Conservation (phyloP, 768 basidiomycete genomes). For the Leccinum incarnatum region DNA sequence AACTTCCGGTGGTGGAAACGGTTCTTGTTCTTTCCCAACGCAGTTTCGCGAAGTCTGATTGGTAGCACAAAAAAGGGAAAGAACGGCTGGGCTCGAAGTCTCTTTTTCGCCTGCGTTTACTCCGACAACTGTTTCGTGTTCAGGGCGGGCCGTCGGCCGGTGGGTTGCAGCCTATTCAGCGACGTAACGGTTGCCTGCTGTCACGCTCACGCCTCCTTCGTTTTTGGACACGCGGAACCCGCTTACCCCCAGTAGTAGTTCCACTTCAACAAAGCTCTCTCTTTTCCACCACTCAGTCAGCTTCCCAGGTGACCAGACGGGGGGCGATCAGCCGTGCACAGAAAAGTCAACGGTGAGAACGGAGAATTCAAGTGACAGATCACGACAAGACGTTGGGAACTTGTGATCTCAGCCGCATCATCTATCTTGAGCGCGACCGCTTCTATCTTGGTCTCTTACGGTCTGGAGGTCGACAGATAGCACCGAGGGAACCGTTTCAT, state of each 20-base stretch:
- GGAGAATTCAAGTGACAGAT: slow-evolving; percentile 7
- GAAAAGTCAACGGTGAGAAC: slow-evolving; percentile 11
- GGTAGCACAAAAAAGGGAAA: slow-evolving; percentile 15
- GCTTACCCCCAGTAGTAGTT: background rate
- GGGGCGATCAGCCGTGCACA: slow-evolving; percentile 6
- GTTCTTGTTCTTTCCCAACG: background rate
- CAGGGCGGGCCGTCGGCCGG: slow-evolving; percentile 10
- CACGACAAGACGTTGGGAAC: slow-evolving; percentile 5
- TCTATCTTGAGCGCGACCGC: slow-evolving; percentile 5
- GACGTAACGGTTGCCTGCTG: slow-evolving; percentile 15
- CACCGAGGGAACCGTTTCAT: slow-evolving; percentile 9
- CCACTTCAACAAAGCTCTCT: background rate
- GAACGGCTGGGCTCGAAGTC: background rate
- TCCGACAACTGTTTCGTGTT: slow-evolving; percentile 2
- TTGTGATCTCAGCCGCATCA: slow-evolving; percentile 6
- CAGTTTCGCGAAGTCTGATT: slow-evolving; percentile 2
- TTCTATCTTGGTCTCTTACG: slow-evolving; percentile 15
- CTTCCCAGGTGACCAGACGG: slow-evolving; percentile 2
- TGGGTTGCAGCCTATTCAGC: slow-evolving; percentile 9
- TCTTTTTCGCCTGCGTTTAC: background rate
- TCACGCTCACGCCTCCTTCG: slow-evolving; percentile 4
- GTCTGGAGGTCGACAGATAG: slow-evolving; percentile 3
- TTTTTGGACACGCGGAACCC: background rate
- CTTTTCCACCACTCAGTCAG: background rate
- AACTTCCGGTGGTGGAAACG: background rate